A percentile compares a stretch with the other conserved stretches of the same genome.
Evolutionary conservation across 2,329 filamentous ascomycete genomes (phyloP).

Genomic region (Furcasterigmium sp.): DNA sequence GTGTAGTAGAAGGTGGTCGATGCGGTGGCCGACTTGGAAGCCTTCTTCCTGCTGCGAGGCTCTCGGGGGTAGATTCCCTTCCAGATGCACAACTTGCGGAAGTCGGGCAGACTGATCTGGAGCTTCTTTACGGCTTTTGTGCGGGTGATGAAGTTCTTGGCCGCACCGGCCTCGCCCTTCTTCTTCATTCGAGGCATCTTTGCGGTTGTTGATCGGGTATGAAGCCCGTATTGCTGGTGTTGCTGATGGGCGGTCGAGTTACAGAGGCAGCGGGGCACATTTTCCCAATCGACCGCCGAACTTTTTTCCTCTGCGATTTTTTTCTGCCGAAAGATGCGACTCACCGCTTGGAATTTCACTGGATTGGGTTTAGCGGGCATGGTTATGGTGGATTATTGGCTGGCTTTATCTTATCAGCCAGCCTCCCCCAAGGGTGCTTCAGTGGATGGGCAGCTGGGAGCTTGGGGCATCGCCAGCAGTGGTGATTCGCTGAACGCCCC

Average conservation of each 20-base stretch:
- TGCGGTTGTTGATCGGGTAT: conserved; percentile 4
- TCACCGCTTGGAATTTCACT: background rate
- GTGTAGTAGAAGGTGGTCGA: conserved; percentile 89
- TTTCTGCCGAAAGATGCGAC: conserved; percentile 1
- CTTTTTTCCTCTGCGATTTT: conserved; percentile 3
- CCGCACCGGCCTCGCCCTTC: conserved; percentile 86
- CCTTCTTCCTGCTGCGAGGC: conserved; percentile 95
- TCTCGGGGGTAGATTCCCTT: conserved; percentile 99
- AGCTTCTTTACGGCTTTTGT: conserved; percentile 97
- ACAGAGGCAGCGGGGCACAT: background rate
- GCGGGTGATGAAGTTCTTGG: conserved; percentile 97
- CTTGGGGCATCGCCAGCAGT: background rate
- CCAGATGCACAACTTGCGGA: conserved; percentile 98
- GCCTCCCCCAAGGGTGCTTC: background rate
- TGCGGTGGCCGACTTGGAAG: conserved; percentile 80
- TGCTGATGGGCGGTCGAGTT: background rate
- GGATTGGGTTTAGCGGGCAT: background rate
- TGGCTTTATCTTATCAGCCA: background rate
- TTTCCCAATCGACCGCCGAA: conserved; percentile 3
- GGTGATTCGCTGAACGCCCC: background rate
- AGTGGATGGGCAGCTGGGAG: background rate
- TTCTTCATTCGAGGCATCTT: conserved; percentile 77
- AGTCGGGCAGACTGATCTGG: conserved; percentile 94
- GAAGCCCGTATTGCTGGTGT: background rate
- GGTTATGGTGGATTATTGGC: background rate